These are phyloP conservation scores for Diaporthe citriasiana DNA, from an alignment of 2,329 filamentous ascomycete species.

Conservation along the genomic window DNA sequence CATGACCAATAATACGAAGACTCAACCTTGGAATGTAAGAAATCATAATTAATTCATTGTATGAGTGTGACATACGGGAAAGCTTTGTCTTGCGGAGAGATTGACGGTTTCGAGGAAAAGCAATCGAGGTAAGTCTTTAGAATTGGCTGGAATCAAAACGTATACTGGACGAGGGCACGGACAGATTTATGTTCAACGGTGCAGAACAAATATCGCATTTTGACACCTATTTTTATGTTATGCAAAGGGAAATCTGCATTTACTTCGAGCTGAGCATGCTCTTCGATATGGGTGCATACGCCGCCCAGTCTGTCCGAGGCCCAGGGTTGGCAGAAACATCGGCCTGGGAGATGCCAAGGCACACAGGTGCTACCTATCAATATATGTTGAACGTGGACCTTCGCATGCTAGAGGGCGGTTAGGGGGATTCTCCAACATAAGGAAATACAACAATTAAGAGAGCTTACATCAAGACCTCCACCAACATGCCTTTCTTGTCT, in stretches of 20 bases:
- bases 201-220: neutral
- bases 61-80: neutral
- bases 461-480: neutral
- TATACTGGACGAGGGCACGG: neutral
- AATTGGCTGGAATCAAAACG: neutral
- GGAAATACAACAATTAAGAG: too few relatives aligned
- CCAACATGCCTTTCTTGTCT: slow-evolving; percentile 9
- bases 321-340: neutral
- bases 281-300: neutral
- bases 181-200: neutral
- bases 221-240: neutral
- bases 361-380: too few relatives aligned
- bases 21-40: too few relatives aligned
- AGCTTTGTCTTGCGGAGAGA: neutral
- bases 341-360: neutral
- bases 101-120: neutral
- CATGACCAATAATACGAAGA: too few relatives aligned
- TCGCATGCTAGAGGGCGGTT: too few relatives aligned
- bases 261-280: neutral
- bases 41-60: too few relatives aligned
- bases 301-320: neutral
- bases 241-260: neutral
- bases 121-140: neutral
- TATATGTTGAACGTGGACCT: too few relatives aligned
- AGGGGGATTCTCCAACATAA: too few relatives aligned